phyloP scores from a whole-genome alignment of 139 green algal species.

The Closterium sp. region DNA sequence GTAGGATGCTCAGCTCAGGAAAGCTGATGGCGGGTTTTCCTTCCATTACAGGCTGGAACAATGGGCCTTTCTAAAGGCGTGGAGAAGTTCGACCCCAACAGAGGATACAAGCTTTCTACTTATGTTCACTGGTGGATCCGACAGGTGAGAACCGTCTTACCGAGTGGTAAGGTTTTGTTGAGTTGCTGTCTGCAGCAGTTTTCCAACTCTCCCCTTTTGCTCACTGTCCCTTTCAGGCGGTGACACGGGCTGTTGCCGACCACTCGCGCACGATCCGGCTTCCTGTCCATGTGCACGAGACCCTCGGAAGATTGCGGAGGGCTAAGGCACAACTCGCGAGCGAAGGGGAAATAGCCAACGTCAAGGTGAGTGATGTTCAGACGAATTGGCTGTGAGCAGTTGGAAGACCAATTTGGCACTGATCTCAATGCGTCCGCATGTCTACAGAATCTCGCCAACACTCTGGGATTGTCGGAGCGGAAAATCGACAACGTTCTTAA shows the following conservation, averaged over 20 bases:
- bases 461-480: slow-evolving; percentile 16
- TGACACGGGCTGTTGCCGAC: slow-evolving; percentile 36
- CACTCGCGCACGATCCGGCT: slow-evolving; percentile 22
- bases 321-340: slow-evolving; percentile 8
- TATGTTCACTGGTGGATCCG: slow-evolving; percentile 98
- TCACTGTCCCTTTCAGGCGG: slow-evolving; percentile 19
- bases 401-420: neutral
- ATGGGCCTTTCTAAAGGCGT: slow-evolving; percentile 76
- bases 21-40: neutral
- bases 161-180: too few species aligned
- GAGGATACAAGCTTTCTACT: slow-evolving; percentile 94
- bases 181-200: neutral
- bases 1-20: neutral
- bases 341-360: slow-evolving; percentile 18
- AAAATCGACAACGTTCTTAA: slow-evolving; percentile 24
- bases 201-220: neutral
- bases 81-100: slow-evolving; percentile 85
- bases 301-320: slow-evolving; percentile 21
- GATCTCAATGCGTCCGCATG: neutral
- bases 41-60: slow-evolving; percentile 63
- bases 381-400: neutral
- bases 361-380: slow-evolving; percentile 11
- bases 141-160: slow-evolving; percentile 60
- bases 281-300: slow-evolving; percentile 45
- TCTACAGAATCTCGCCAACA: slow-evolving; percentile 28